phyloP scores from a whole-genome alignment of 1,284 basidiomycete genomes.

The Tilletia caries region DNA sequence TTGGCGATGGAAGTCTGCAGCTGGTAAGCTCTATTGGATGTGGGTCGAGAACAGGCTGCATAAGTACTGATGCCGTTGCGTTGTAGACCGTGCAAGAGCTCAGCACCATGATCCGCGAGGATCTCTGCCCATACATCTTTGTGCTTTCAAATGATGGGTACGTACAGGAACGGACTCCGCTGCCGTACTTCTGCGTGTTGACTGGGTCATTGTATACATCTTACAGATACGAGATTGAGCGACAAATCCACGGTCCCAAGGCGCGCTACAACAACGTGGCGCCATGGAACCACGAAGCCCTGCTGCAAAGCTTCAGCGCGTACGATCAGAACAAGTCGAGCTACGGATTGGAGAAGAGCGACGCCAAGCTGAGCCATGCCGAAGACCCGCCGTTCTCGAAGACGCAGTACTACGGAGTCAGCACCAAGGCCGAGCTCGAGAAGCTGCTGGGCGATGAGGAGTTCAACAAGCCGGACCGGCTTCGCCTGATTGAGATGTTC shows the following conservation, averaged over 20 bases:
- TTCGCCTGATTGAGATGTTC: constrained; percentile 74
- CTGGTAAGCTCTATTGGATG: constrained; percentile 30
- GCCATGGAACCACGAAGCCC: constrained; percentile 29
- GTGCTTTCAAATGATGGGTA: constrained; percentile 80
- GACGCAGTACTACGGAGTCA: constrained; percentile 65
- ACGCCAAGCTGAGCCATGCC: constrained; percentile 25
- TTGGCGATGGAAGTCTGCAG: constrained; percentile 64
- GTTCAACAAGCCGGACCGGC: constrained; percentile 65
- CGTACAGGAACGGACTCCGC: constrained; percentile 1
- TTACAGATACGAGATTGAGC: constrained; percentile 73
- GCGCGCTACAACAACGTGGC: constrained; percentile 52
- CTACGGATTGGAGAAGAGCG: constrained; percentile 55
- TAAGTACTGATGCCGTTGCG: background rate
- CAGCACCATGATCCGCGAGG: constrained; percentile 70
- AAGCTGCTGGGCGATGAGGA: constrained; percentile 62
- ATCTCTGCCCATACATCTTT: constrained; percentile 73
- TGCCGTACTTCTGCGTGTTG: background rate
- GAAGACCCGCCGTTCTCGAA: constrained; percentile 59
- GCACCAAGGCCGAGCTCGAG: constrained; percentile 65
- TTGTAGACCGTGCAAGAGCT: constrained; percentile 59
- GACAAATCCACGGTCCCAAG: constrained; percentile 68
- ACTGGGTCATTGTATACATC: background rate
- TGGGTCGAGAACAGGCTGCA: background rate
- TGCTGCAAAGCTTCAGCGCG: constrained; percentile 52
- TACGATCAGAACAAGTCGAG: constrained; percentile 39